A percentile compares a stretch with the other conserved stretches of the same genome.
Conservation (phyloP, 768 basidiomycete genomes). For the Infundibulicybe gibba region DNA sequence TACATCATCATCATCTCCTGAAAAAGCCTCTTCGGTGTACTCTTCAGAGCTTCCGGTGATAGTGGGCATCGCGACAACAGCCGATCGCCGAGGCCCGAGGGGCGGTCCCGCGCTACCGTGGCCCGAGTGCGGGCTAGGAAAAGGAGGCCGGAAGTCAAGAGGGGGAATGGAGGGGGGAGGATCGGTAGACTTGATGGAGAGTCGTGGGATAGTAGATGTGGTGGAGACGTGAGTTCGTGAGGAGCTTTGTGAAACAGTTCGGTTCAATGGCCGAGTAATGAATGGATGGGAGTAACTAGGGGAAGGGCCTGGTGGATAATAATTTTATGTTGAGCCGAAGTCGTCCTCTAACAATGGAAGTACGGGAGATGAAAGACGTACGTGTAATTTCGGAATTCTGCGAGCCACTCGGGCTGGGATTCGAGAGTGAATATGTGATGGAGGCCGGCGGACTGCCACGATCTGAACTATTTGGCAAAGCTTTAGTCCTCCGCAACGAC, state of each 20-base stretch:
- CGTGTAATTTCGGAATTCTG: slow-evolving; percentile 39
- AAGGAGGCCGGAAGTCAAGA: slow-evolving; percentile 54
- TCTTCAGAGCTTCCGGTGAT: slow-evolving; percentile 32
- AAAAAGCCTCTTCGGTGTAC: slow-evolving; percentile 25
- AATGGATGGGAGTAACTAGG: slow-evolving; percentile 48
- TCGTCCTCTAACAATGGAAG: not conserved
- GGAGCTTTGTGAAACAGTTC: slow-evolving; percentile 62
- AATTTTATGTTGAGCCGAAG: slow-evolving; percentile 1
- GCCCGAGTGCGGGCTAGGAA: slow-evolving; percentile 37
- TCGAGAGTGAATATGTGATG: slow-evolving; percentile 15
- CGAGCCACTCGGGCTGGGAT: slow-evolving; percentile 30
- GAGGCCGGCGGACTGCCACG: slow-evolving; percentile 9
- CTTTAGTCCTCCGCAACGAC: slow-evolving; percentile 26
- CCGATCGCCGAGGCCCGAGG: slow-evolving; percentile 18
- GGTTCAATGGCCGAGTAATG: slow-evolving; percentile 60
- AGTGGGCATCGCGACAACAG: slow-evolving; percentile 31
- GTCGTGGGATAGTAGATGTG: slow-evolving; percentile 21
- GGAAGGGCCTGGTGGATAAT: slow-evolving; percentile 37
- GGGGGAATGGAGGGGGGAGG: slow-evolving; percentile 51
- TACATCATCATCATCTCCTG: slow-evolving; percentile 29
- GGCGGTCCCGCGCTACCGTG: slow-evolving; percentile 24
- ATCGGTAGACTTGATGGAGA: slow-evolving; percentile 6
- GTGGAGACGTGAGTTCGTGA: slow-evolving; percentile 53
- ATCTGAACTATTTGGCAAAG: slow-evolving; percentile 23
- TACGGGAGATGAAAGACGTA: slow-evolving; percentile 24